Evolutionary conservation across 768 basidiomycete species (phyloP).

Genomic region (Trametes cubensis): DNA sequence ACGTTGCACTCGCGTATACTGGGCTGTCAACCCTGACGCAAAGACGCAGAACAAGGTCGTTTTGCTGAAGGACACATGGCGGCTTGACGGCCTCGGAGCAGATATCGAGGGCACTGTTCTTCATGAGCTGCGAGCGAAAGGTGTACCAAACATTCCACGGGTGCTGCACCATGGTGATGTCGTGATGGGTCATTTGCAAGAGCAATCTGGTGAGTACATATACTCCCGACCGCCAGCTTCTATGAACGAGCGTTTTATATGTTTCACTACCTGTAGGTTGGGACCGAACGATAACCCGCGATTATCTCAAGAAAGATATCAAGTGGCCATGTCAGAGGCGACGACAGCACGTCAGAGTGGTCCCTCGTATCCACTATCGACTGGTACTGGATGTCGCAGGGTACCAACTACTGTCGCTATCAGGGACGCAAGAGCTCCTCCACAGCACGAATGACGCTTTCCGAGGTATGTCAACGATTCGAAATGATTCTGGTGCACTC

Average conservation of each 20-base stretch:
- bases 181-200: neutral
- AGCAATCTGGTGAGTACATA: neutral
- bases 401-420: neutral
- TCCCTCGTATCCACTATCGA: conserved; percentile 7
- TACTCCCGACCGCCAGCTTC: neutral
- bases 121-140: neutral
- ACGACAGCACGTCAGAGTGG: neutral
- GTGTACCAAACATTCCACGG: conserved; percentile 5
- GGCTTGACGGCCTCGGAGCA: neutral
- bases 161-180: neutral
- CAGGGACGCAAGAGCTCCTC: conserved; percentile 8
- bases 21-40: conserved; percentile 1
- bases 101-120: conserved; percentile 11
- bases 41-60: neutral
- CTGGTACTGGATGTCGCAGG: conserved; percentile 7
- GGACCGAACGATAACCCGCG: neutral
- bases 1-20: conserved; percentile 14
- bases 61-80: conserved; percentile 21
- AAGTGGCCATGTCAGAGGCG: neutral
- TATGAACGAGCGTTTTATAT: no score
- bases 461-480: neutral
- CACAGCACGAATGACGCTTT: neutral
- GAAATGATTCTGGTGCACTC: no score
- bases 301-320: no score
- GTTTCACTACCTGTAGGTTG: no score